Conservation (phyloP, 2,329 filamentous ascomycete species). For the Penicillium janthinellum region DNA sequence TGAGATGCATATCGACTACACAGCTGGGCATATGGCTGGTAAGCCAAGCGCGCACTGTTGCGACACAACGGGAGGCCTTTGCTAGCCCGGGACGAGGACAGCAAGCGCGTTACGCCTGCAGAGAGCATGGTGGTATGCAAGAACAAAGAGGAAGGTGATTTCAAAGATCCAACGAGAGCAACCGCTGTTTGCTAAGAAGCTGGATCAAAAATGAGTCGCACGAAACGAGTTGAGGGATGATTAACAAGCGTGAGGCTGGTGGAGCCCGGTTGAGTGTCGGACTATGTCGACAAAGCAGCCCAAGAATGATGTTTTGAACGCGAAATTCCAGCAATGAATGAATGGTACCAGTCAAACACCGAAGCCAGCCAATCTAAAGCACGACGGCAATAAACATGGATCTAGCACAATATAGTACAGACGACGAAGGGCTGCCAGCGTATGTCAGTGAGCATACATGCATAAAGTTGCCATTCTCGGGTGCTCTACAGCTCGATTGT, state of each 20-base stretch:
- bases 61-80: conserved; percentile 6
- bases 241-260: not conserved
- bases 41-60: conserved; percentile 3
- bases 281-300: not conserved
- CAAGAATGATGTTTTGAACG: not conserved
- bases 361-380: not conserved
- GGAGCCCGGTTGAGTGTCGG: not conserved
- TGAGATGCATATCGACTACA: not conserved
- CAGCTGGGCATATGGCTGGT: conserved; percentile 9
- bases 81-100: conserved; percentile 12
- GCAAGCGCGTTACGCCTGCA: conserved; percentile 5
- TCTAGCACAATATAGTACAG: not conserved
- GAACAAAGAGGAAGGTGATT: conserved; percentile 5
- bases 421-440: not conserved
- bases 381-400: not conserved
- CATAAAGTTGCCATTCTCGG: too few species aligned
- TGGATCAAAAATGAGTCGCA: not conserved
- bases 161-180: not conserved
- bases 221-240: not conserved
- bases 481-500: not conserved
- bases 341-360: not conserved
- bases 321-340: not conserved
- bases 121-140: conserved; percentile 20
- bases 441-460: not conserved
- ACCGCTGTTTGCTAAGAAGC: not conserved